These are phyloP conservation scores for Nakazawaea laoshanensis DNA, from an alignment of 805 yeast genomes.

Conservation along the genomic window DNA sequence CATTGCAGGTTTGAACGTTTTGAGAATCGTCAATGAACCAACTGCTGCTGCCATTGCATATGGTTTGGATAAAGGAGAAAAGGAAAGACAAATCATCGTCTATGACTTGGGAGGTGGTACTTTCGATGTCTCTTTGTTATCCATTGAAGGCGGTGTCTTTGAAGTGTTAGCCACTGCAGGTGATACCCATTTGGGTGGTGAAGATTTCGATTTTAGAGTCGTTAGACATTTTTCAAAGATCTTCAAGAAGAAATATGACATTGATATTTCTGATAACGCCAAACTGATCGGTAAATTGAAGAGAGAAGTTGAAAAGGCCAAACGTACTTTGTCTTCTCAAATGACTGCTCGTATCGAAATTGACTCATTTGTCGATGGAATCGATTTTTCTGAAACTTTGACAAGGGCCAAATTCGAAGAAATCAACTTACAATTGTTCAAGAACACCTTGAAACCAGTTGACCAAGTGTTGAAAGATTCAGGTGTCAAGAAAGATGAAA, in stretches of 20 bases:
- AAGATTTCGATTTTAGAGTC: conserved; percentile 86
- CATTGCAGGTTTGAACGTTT: conserved; percentile 81
- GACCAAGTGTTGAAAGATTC: conserved; percentile 94
- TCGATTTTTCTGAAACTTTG: conserved; percentile 90
- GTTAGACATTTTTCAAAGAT: conserved; percentile 79
- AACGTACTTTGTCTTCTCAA: conserved; percentile 91
- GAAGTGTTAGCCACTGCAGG: conserved; percentile 93
- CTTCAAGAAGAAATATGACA: conserved; percentile 87
- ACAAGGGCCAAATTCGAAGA: conserved; percentile 98
- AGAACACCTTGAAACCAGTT: conserved; percentile 92
- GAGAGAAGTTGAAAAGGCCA: conserved; percentile 98
- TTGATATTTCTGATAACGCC: conserved; percentile 73
- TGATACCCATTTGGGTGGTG: conserved; percentile 97
- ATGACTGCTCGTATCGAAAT: conserved; percentile 95
- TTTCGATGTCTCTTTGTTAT: conserved; percentile 81
- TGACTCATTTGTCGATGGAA: conserved; percentile 90
- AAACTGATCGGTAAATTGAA: conserved; percentile 89
- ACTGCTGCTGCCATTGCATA: conserved; percentile 98
- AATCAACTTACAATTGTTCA: conserved; percentile 85
- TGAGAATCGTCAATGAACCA: conserved; percentile 89
- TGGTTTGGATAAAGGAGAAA: conserved; percentile 77
- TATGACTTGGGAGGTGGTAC: conserved; percentile 98
- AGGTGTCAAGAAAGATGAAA: conserved; percentile 75
- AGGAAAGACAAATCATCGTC: conserved; percentile 84
- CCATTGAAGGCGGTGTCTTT: conserved; percentile 87